phyloP scores from a whole-genome alignment of 805 yeast species.

The Teunomyces aglyptinius region DNA sequence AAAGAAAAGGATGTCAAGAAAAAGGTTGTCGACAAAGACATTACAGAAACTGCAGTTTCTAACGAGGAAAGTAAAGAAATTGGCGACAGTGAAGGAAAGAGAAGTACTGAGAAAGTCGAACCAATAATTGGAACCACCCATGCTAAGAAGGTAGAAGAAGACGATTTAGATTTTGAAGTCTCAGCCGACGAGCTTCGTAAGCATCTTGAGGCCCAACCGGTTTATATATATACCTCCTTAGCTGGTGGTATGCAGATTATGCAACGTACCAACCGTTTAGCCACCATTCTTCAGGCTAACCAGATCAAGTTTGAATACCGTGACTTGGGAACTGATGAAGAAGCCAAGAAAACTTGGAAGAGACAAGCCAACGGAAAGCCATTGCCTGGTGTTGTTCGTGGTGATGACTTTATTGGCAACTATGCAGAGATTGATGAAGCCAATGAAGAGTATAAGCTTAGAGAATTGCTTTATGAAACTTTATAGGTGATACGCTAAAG shows the following conservation, averaged over 20 bases:
- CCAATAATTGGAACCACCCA: conserved; percentile 8
- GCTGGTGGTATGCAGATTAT: conserved; percentile 85
- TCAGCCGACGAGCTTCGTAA: conserved; percentile 43
- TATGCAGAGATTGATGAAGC: conserved; percentile 85
- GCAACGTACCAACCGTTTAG: conserved; percentile 71
- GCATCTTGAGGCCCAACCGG: conserved; percentile 52
- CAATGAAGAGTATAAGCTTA: conserved; percentile 71
- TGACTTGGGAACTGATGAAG: conserved; percentile 85
- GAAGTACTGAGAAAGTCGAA: conserved; percentile 8
- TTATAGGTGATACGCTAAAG: conserved; percentile 25
- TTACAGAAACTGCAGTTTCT: conserved; percentile 3
- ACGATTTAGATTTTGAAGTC: conserved; percentile 28
- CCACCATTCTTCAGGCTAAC: conserved; percentile 73
- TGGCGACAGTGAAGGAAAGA: background rate
- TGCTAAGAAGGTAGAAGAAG: conserved; percentile 3
- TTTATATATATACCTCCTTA: conserved; percentile 77
- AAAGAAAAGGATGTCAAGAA: background rate
- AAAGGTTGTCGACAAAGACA: background rate
- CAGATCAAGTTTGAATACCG: conserved; percentile 62
- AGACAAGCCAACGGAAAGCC: conserved; percentile 68
- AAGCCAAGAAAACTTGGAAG: conserved; percentile 82
- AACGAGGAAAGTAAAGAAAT: conserved; percentile 3
- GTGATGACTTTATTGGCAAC: conserved; percentile 79
- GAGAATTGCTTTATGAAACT: conserved; percentile 64
- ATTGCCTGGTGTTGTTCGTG: conserved; percentile 82